Base-by-base conservation (phyloP, 257 asterid genomes). In the Nicotiana benthamiana region DNA sequence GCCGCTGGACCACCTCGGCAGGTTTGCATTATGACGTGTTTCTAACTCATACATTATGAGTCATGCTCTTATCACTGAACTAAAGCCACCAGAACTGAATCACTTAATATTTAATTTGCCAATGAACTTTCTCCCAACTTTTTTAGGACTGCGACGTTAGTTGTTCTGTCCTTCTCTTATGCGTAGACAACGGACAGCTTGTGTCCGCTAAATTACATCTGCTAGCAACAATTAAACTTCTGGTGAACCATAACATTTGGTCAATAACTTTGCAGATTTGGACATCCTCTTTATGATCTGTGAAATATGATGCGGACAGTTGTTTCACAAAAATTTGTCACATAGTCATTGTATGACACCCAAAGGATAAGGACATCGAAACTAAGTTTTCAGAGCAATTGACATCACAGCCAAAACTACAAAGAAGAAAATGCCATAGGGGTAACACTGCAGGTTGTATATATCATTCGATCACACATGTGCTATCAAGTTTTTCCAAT, bases 351-450 rank as follows among this genome's bases (percentile, higher is more conserved):
- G 22, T 27, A 40, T 79, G 65, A 75, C 53, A 75, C 82, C 75
- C 67, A 68, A 80, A 68, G 34, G 70, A 46, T 80, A 28, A 79
- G 9, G 54, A 61, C 46, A 70, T 30, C 27, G 75, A 43, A 81
- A 24, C 24, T 7, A 72, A 67, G 79, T 61, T 84, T 22, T 40
- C 20, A 18, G 65, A 56, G 56, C 20, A 27, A 67, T 13, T 15
- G 68, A 9, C 63, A 15, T 65, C 34, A 5, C 16, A 9, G 40
- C 24, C 24, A 22, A 16, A 72, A 72, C 43, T 72, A 48, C 78
- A 43, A 72, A 46, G 78, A 24, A 72, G 78, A 72, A 46, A 72
- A 46, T 22, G 15, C 60, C 16, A 7, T 0, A 24, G 9, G 60
- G 59, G 24, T 24, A 34, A 72, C 60, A 24, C 8, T 15, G 40